These are phyloP conservation scores for Cladosporium sp. DNA, from an alignment of 2,329 filamentous ascomycete genomes.

Conservation along the genomic window DNA sequence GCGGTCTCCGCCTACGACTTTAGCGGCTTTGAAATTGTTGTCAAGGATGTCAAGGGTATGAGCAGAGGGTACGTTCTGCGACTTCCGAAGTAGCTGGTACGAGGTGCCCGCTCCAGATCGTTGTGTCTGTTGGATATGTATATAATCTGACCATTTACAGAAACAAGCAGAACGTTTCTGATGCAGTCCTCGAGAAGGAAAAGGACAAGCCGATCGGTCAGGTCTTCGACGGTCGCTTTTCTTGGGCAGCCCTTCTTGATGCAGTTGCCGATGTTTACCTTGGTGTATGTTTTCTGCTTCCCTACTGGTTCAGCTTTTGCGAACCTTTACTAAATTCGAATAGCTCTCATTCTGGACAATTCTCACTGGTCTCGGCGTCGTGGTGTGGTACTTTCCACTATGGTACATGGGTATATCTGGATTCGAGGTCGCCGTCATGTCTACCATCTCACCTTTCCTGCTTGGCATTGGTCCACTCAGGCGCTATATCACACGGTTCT, in stretches of 20 bases:
- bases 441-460: slow-evolving; percentile 73
- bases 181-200: slow-evolving; percentile 35
- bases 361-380: slow-evolving; percentile 79
- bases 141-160: slow-evolving; percentile 20
- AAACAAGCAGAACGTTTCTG: slow-evolving; percentile 26
- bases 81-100: slow-evolving; percentile 77
- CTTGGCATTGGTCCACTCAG: slow-evolving; percentile 69
- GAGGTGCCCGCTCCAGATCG: slow-evolving; percentile 40
- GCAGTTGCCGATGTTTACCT: slow-evolving; percentile 86
- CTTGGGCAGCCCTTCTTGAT: slow-evolving; percentile 70
- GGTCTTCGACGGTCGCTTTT: slow-evolving; percentile 67
- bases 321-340: background rate
- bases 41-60: slow-evolving; percentile 82
- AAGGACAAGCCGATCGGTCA: slow-evolving; percentile 70
- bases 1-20: slow-evolving; percentile 93
- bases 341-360: slow-evolving; percentile 96
- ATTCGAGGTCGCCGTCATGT: slow-evolving; percentile 86
- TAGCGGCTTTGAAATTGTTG: slow-evolving; percentile 75
- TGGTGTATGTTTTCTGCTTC: slow-evolving; percentile 69
- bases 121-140: background rate
- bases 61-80: slow-evolving; percentile 98
- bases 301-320: background rate
- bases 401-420: slow-evolving; percentile 99
- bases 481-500: slow-evolving; percentile 60
- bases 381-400: slow-evolving; percentile 96